phyloP scores from a whole-genome alignment of 2,329 filamentous ascomycete genomes.

The Stylonectria norvegica region DNA sequence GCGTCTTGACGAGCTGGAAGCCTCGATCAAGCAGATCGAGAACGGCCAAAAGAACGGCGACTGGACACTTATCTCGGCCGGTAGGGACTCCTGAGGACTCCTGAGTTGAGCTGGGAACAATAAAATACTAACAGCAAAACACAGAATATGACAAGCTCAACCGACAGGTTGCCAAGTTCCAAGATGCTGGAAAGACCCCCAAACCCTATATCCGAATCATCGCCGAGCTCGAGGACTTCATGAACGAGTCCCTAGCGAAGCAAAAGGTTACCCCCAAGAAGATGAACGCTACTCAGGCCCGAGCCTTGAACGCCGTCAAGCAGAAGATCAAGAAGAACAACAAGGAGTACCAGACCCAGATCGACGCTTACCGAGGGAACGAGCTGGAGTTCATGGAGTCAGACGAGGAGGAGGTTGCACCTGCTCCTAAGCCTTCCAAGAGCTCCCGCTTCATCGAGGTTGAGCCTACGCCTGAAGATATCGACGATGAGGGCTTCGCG shows the following conservation, averaged over 20 bases:
- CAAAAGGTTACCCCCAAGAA: conserved; percentile 96
- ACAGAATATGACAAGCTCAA: conserved; percentile 93
- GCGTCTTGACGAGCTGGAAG: conserved; percentile 88
- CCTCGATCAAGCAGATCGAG: conserved; percentile 84
- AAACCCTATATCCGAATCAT: conserved; percentile 92
- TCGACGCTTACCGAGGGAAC: conserved; percentile 81
- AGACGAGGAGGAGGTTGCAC: conserved; percentile 65
- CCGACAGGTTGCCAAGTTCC: conserved; percentile 76
- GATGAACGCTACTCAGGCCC: conserved; percentile 95
- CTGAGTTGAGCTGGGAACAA: neutral
- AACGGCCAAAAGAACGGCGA: conserved; percentile 98
- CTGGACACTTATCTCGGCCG: conserved; percentile 87
- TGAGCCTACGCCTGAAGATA: conserved; percentile 48
- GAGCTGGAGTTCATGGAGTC: conserved; percentile 87
- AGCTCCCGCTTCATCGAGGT: conserved; percentile 36
- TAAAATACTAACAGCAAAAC: conserved; percentile 14
- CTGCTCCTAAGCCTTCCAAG: conserved; percentile 47
- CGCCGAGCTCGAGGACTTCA: conserved; percentile 88
- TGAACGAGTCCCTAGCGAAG: conserved; percentile 92
- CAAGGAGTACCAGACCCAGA: conserved; percentile 85
- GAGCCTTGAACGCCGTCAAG: conserved; percentile 93
- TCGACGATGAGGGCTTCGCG: conserved; percentile 82
- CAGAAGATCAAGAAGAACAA: conserved; percentile 99
- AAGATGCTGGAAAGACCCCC: conserved; percentile 67
- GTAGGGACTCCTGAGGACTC: conserved; percentile 44